Evolutionary conservation across 257 asterid genomes (phyloP).

Genomic region (Ilex asprella): DNA sequence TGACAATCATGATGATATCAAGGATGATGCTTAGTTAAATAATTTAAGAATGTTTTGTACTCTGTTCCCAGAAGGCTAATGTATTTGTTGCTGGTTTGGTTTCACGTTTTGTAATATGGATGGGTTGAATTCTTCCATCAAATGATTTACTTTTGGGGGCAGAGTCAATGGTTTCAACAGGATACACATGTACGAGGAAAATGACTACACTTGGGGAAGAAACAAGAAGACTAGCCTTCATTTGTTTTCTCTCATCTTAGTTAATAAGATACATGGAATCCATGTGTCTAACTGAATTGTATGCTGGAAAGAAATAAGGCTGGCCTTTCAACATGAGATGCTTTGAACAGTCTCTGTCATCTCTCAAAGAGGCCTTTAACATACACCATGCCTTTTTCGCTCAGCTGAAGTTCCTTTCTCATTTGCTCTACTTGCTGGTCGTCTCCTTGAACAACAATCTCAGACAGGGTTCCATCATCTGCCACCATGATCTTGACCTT

Average conservation of each 20-base stretch:
- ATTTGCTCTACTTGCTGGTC: slow-evolving; percentile 82
- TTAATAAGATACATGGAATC: not conserved
- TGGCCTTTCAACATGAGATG: not conserved
- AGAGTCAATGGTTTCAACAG: no score
- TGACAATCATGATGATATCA: not conserved
- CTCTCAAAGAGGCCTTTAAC: slow-evolving; percentile 87
- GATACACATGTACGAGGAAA: no score
- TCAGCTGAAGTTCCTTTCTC: slow-evolving; percentile 81
- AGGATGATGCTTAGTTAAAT: not conserved
- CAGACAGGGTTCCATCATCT: slow-evolving; percentile 61
- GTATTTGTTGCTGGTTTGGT: no score
- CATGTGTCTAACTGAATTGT: not conserved
- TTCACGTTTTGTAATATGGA: not conserved
- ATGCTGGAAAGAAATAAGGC: not conserved
- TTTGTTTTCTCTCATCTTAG: not conserved
- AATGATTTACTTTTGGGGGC: no score
- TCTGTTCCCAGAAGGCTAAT: not conserved
- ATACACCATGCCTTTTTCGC: slow-evolving; percentile 86
- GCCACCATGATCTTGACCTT: slow-evolving; percentile 72
- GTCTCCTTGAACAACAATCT: slow-evolving; percentile 79
- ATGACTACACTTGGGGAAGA: not conserved
- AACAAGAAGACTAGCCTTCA: not conserved
- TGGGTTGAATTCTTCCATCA: not conserved
- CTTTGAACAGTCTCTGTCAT: slow-evolving; percentile 18
- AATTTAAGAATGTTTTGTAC: not conserved